Conservation (phyloP, 2,329 filamentous ascomycete genomes). For the Cryphonectria naterciae region DNA sequence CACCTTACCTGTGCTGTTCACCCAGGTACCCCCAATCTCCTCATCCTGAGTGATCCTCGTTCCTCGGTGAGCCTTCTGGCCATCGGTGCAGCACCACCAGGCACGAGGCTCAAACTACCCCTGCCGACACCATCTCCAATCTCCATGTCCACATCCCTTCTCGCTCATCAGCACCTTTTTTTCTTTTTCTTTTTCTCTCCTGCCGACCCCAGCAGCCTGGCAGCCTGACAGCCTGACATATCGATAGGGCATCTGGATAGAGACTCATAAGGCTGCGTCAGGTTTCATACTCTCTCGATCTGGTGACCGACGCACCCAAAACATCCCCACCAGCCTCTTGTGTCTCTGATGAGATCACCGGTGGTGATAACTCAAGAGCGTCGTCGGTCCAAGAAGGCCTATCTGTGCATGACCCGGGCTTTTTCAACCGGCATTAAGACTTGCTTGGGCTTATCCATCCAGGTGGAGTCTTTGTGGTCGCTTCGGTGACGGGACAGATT, state of each 20-base stretch:
- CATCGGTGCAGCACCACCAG: neutral
- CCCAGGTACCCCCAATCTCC: neutral
- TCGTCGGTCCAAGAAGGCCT: neutral
- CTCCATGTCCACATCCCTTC: neutral
- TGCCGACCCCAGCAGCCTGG: neutral
- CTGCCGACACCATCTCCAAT: neutral
- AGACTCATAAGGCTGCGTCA: neutral
- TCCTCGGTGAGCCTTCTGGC: constrained; percentile 16
- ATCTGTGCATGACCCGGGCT: neutral
- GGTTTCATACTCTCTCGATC: too few species aligned
- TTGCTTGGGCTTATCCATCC: neutral
- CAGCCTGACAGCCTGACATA: neutral
- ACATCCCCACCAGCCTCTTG: neutral
- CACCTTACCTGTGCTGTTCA: neutral
- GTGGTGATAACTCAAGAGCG: too few species aligned
- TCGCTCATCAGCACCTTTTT: neutral
- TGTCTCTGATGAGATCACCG: neutral
- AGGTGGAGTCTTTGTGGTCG: neutral
- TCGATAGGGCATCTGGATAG: too few species aligned
- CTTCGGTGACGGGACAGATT: neutral
- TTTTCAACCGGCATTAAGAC: neutral
- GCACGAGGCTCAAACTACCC: constrained; percentile 2
- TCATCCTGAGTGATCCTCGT: neutral
- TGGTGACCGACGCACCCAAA: neutral
- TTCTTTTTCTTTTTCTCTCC: neutral